Evolutionary conservation across 2,329 filamentous ascomycete genomes (phyloP), one percentile per base, ranked within the genome.

Genomic region (Aspergillus phoenicis): DNA sequence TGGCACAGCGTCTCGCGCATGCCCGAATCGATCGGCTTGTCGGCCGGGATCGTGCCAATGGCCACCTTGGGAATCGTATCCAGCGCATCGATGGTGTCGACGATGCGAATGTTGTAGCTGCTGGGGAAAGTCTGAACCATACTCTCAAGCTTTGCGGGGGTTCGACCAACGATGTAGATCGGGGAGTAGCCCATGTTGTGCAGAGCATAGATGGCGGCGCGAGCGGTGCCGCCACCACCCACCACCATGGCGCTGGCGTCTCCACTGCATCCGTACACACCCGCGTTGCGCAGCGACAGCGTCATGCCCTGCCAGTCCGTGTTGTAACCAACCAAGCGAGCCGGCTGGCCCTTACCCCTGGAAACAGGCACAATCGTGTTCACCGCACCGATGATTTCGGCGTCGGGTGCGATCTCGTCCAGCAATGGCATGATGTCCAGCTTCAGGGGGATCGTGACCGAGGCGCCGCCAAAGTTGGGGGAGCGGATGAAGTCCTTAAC

Each of bases 301-400:
- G 90, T 87, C 87, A 99, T 99, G 64, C 95, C 95, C 71, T 87
- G 85, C 90, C 93, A 99, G 80, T 99, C 95, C 11, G 95, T 99
- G 77, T 99, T 99, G 74, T 93, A 91, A 47, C 95, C 95, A 15
- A 91, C 76, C 3, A 98, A 85, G 4, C 82, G 84, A 10, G 68
- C 47, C 65, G 80, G 67, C 68, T 77, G 66, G 52, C 77, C 77
- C 58, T 81, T 76, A 4, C 78, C 80, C 3, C 75, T 80, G 7
- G 67, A 71, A 3, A 85, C 72, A 0, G 90, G 88, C 28, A 97
- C 86, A 70, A 99, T 89, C 17, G 95, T 99, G 80, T 99, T 99
- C 65, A 98, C 90, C 3, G 95, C 95, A 22, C 95, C 95, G 63
- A 99, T 97, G 30, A 86, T 82, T 65, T 86, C 85, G 13, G 93